Percentiles rank a stretch among this genome's conserved stretches.
Evolutionary conservation across 2,329 filamentous ascomycete genomes (phyloP).

Genomic region (Exserohilum turcica): DNA sequence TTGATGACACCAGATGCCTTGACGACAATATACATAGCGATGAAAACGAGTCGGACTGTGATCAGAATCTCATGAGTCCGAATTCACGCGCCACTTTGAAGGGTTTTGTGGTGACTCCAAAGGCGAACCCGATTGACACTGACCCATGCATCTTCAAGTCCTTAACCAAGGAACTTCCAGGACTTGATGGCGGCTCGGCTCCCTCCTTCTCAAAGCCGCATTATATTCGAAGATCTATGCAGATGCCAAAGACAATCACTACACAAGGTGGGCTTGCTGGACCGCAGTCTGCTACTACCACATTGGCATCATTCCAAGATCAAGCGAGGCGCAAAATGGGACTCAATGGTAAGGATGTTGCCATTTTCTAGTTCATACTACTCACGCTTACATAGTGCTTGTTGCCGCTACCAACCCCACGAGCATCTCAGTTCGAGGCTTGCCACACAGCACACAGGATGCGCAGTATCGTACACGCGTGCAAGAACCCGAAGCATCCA

Average conservation of each 20-base stretch:
- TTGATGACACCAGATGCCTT: not conserved
- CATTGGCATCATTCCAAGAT: not conserved
- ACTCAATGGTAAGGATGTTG: not conserved
- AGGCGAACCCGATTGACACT: not conserved
- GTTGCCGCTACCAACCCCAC: not conserved
- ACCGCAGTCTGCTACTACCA: not conserved
- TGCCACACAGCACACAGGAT: not conserved
- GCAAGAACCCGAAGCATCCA: not conserved
- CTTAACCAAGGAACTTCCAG: not conserved
- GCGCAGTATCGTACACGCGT: not conserved
- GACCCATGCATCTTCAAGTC: not conserved
- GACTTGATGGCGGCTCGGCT: not conserved
- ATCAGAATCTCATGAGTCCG: slow-evolving; percentile 3
- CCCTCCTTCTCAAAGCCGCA: not conserved
- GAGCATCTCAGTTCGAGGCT: not conserved
- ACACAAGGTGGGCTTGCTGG: no score
- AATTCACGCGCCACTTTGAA: slow-evolving; percentile 4
- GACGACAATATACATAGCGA: not conserved
- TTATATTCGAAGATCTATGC: not conserved
- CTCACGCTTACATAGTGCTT: slow-evolving; percentile 3
- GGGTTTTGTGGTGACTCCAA: slow-evolving; percentile 5
- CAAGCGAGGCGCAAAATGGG: not conserved
- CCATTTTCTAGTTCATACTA: not conserved
- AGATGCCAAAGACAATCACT: no score
- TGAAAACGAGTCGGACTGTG: not conserved